A percentile compares a stretch with the other conserved stretches of the same genome.
These are phyloP conservation scores for Skeletonema marinoi DNA, from an alignment of 108 stramenopile genomes.

Conservation along the genomic window DNA sequence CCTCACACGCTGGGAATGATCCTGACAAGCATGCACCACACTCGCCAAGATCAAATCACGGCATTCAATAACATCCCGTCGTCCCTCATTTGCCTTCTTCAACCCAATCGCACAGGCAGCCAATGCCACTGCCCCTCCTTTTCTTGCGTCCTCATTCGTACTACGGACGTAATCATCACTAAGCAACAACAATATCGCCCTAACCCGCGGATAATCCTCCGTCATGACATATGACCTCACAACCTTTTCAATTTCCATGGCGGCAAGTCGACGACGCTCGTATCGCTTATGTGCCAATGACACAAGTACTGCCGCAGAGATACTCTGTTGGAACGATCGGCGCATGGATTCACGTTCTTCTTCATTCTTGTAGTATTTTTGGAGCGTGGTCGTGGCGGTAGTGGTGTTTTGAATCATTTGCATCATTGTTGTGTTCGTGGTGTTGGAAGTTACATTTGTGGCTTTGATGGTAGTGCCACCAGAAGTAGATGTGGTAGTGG, in stretches of 20 bases:
- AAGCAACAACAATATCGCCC: constrained; percentile 78
- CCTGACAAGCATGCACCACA: constrained; percentile 89
- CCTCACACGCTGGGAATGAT: constrained; percentile 85
- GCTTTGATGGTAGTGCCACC: neutral
- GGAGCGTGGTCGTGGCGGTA: constrained; percentile 23
- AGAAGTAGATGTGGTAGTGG: no score
- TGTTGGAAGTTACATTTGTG: neutral
- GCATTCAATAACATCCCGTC: constrained; percentile 35
- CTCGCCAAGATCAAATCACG: constrained; percentile 78
- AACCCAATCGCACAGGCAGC: constrained; percentile 87
- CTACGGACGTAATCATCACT: constrained; percentile 86
- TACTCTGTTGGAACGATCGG: constrained; percentile 79
- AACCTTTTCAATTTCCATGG: constrained; percentile 93
- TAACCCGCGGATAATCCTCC: constrained; percentile 72
- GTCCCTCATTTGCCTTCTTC: constrained; percentile 72
- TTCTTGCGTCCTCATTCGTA: constrained; percentile 87
- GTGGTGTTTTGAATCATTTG: constrained; percentile 13
- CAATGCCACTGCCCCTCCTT: constrained; percentile 88
- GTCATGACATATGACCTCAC: constrained; percentile 69
- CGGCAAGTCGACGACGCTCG: constrained; percentile 85
- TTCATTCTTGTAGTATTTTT: constrained; percentile 46
- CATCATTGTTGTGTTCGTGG: constrained; percentile 23
- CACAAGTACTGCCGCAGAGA: constrained; percentile 83
- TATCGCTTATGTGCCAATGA: constrained; percentile 88
- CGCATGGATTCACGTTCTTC: constrained; percentile 77